Percentiles rank a stretch among this genome's conserved stretches.
Conservation (phyloP, 2,329 filamentous ascomycete species). For the Lachnellula arida region DNA sequence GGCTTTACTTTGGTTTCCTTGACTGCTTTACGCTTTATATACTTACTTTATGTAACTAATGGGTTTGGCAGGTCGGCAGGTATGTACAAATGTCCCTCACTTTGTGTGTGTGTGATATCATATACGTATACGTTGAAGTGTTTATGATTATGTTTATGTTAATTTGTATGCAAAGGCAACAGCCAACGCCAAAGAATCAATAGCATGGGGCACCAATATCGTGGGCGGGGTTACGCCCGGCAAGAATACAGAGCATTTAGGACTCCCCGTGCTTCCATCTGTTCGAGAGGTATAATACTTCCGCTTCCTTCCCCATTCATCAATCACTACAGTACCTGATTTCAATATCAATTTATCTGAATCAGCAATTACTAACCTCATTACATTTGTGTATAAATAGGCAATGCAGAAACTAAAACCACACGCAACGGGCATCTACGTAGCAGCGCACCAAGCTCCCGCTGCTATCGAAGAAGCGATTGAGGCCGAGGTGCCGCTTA, state of each 20-base stretch:
- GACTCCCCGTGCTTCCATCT: slow-evolving; percentile 65
- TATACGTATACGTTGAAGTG: too few species aligned
- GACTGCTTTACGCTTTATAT: background rate
- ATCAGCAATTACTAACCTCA: too few species aligned
- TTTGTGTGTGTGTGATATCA: too few species aligned
- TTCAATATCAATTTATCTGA: background rate
- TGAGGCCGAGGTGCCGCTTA: slow-evolving; percentile 69
- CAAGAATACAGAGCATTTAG: slow-evolving; percentile 65
- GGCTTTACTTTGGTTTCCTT: too few species aligned
- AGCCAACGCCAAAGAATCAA: slow-evolving; percentile 69
- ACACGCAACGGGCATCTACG: slow-evolving; percentile 75
- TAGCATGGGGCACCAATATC: slow-evolving; percentile 75
- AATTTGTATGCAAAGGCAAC: slow-evolving; percentile 50
- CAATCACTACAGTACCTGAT: too few species aligned
- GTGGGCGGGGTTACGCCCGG: slow-evolving; percentile 74
- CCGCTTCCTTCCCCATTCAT: too few species aligned
- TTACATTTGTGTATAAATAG: slow-evolving; percentile 28
- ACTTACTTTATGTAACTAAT: too few species aligned
- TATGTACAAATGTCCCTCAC: too few species aligned
- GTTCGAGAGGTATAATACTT: slow-evolving; percentile 48
- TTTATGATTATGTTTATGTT: too few species aligned
- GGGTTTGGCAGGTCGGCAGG: too few species aligned
- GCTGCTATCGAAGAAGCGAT: slow-evolving; percentile 75
- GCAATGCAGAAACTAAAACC: slow-evolving; percentile 68
- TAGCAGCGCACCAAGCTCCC: slow-evolving; percentile 68